Percentiles rank a stretch among this genome's conserved stretches.
phyloP scores from a whole-genome alignment of 441 rosid genomes.

The Kokia cookei region DNA sequence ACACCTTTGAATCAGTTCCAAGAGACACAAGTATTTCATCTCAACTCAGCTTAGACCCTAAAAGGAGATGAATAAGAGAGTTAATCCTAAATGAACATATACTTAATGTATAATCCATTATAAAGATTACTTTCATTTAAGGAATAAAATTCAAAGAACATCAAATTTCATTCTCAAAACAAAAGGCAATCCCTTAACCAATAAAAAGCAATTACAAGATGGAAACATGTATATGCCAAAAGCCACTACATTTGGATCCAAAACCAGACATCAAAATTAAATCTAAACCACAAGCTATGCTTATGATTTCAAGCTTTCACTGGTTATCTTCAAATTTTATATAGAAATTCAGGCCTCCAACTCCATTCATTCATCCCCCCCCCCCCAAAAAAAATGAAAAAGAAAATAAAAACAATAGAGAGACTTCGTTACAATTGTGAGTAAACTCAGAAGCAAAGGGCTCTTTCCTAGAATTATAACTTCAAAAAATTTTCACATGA shows the following conservation, averaged over 20 bases:
- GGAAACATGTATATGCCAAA: neutral
- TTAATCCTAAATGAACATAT: neutral
- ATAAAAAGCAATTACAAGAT: neutral
- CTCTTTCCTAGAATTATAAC: neutral
- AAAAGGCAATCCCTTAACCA: neutral
- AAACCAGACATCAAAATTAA: neutral
- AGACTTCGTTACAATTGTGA: neutral
- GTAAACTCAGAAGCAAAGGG: neutral
- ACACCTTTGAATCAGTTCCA: constrained; percentile 10
- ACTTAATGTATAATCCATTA: neutral
- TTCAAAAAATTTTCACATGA: constrained; percentile 19
- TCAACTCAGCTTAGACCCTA: constrained; percentile 15
- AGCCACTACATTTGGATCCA: neutral
- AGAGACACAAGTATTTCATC: neutral
- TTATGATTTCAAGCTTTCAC: neutral
- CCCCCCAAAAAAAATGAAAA: neutral
- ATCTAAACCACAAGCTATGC: constrained; percentile 4
- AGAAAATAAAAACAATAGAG: neutral
- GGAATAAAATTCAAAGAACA: neutral
- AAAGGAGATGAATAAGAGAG: neutral
- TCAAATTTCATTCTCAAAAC: neutral
- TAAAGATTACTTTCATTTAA: neutral
- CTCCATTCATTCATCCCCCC: neutral
- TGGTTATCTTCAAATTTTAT: neutral
- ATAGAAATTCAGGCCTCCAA: constrained; percentile 3